Percentiles rank a stretch among this genome's conserved stretches.
Evolutionary conservation across 1,284 basidiomycete species (phyloP).

Genomic region (Vanrija pseudolonga): DNA sequence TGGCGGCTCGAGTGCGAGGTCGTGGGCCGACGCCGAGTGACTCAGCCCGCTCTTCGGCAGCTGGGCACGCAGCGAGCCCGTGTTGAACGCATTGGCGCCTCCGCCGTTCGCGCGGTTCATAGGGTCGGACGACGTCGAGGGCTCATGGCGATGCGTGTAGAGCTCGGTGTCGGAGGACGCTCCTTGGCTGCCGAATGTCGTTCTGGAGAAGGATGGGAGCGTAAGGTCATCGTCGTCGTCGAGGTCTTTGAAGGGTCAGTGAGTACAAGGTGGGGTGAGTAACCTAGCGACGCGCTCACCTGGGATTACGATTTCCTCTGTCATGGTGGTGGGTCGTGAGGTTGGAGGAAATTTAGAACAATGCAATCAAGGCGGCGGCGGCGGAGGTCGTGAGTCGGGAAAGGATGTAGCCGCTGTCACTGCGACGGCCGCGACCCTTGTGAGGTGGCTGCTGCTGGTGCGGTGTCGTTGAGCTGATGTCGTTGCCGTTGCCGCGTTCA

Average conservation of each 20-base stretch:
- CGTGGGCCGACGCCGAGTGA: constrained; percentile 9
- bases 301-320: constrained; percentile 45
- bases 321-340: background rate
- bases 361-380: background rate
- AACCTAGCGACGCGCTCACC: constrained; percentile 24
- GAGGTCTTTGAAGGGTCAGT: constrained; percentile 20
- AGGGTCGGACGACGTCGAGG: constrained; percentile 26
- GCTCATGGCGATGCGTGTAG: constrained; percentile 22
- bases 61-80: background rate
- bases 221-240: constrained; percentile 44
- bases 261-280: too few relatives aligned
- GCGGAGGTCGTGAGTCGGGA: background rate
- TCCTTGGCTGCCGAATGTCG: constrained; percentile 14
- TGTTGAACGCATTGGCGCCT: background rate
- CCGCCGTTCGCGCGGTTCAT: constrained; percentile 4
- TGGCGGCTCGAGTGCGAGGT: constrained; percentile 5
- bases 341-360: background rate
- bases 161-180: constrained; percentile 15
- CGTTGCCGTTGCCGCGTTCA: too few relatives aligned
- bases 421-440: too few relatives aligned
- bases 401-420: background rate
- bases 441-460: too few relatives aligned
- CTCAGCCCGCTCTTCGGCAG: constrained; percentile 1
- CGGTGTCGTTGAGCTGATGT: too few relatives aligned
- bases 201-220: constrained; percentile 32